These are phyloP conservation scores for Rheum nobile DNA, from an alignment of 148 eudicot genomes.

Conservation along the genomic window DNA sequence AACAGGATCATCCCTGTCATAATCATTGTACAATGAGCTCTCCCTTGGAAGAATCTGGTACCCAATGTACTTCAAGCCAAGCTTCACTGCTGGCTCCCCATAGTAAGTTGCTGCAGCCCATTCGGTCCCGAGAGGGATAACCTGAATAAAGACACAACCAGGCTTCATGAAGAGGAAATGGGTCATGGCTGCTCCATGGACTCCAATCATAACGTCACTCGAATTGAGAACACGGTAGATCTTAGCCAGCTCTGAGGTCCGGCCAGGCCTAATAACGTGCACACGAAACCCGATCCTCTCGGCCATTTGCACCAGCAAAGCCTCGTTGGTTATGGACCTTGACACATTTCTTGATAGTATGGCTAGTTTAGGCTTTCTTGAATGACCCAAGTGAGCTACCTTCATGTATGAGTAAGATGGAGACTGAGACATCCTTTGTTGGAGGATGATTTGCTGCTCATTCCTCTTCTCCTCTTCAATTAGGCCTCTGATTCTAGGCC, in stretches of 20 bases:
- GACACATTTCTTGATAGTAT: constrained; percentile 64
- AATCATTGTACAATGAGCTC: constrained; percentile 71
- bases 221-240: constrained; percentile 47
- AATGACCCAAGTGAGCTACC: not conserved
- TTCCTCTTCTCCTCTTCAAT: constrained; percentile 49
- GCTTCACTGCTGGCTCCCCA: constrained; percentile 60
- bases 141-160: constrained; percentile 62
- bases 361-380: constrained; percentile 48
- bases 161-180: constrained; percentile 72
- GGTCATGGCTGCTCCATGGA: constrained; percentile 90
- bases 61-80: constrained; percentile 65
- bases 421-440: constrained; percentile 5
- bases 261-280: constrained; percentile 38
- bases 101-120: constrained; percentile 85
- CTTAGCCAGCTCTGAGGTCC: constrained; percentile 62
- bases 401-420: constrained; percentile 15
- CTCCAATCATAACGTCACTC: constrained; percentile 79
- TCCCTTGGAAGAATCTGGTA: constrained; percentile 59
- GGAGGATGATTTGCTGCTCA: constrained; percentile 5
- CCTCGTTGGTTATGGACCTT: constrained; percentile 61
- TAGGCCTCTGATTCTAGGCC: constrained; percentile 53
- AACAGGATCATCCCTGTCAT: constrained; percentile 46
- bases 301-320: constrained; percentile 46
- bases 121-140: constrained; percentile 69
- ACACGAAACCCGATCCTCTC: constrained; percentile 61